These are phyloP conservation scores for Exophiala sp. DNA, from an alignment of 2,329 filamentous ascomycete species.

Conservation along the genomic window DNA sequence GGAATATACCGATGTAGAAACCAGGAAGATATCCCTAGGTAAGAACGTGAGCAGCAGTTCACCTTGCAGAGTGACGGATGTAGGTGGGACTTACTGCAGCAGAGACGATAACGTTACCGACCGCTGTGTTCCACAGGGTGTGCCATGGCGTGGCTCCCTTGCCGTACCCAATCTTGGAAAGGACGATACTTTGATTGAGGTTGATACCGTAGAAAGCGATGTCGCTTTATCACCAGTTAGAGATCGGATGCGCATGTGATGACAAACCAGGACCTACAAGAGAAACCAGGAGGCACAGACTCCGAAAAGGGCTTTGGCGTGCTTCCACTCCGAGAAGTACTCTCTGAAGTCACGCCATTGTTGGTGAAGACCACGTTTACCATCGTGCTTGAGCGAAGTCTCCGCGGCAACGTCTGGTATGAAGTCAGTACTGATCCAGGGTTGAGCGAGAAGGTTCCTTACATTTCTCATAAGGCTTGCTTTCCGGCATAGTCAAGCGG, in stretches of 20 bases:
- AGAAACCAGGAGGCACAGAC: conserved; percentile 35
- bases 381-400: conserved; percentile 12
- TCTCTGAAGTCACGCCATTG: conserved; percentile 31
- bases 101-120: conserved; percentile 36
- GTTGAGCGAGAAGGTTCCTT: background rate
- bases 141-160: conserved; percentile 32
- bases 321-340: conserved; percentile 34
- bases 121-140: conserved; percentile 34
- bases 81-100: conserved; percentile 23
- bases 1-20: conserved; percentile 29
- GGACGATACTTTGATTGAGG: conserved; percentile 36
- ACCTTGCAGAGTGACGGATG: background rate
- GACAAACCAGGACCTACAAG: conserved; percentile 15
- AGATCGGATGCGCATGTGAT: background rate
- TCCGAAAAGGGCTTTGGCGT: conserved; percentile 35
- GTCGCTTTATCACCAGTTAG: conserved; percentile 16
- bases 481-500: conserved; percentile 29
- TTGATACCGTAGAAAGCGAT: conserved; percentile 37
- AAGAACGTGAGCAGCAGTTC: background rate
- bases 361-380: conserved; percentile 14
- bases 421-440: background rate
- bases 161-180: conserved; percentile 34
- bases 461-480: conserved; percentile 17
- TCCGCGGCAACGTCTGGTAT: conserved; percentile 15
- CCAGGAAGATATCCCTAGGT: conserved; percentile 27